Conservation (phyloP, 345 rosid species). For the Arabidopsis thaliana region DNA sequence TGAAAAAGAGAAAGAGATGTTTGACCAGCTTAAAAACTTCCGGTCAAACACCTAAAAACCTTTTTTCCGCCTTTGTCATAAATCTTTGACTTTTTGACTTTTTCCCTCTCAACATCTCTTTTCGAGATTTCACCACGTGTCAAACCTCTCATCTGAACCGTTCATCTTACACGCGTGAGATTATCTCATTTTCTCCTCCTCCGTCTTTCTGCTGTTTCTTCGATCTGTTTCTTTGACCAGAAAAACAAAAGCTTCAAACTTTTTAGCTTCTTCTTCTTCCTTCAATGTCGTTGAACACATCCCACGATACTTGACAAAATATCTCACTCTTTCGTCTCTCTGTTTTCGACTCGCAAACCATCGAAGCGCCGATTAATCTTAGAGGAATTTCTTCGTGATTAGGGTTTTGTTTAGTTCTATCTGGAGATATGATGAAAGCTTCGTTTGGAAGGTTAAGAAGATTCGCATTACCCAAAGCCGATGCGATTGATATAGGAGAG, state of each 20-base stretch:
- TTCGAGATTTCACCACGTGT: conserved; percentile 37
- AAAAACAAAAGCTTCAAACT: not conserved
- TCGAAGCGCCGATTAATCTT: not conserved
- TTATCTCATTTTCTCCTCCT: conserved; percentile 21
- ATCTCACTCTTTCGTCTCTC: conserved; percentile 18
- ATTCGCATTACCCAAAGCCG: conserved; percentile 72
- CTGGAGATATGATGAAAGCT: conserved; percentile 66
- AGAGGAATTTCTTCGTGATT: conserved; percentile 7
- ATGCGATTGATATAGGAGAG: conserved; percentile 63
- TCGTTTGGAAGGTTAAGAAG: conserved; percentile 68
- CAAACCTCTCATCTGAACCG: not conserved
- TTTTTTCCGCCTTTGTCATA: conserved; percentile 14
- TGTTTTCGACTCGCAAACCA: not conserved
- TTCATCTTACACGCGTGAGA: conserved; percentile 35
- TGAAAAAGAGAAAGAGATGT: conserved; percentile 20
- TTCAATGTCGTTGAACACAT: conserved; percentile 37
- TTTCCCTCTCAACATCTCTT: conserved; percentile 7
- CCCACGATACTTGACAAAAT: conserved; percentile 35
- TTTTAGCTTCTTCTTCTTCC: conserved; percentile 18
- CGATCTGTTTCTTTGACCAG: conserved; percentile 46
- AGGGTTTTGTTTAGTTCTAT: conserved; percentile 24
- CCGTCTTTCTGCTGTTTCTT: conserved; percentile 31
- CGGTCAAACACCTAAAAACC: conserved; percentile 25
- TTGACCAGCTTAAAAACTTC: conserved; percentile 26
- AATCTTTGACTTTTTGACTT: conserved; percentile 41